These are phyloP conservation scores for Oenanthe javanica DNA, from an alignment of 140 eudicot species.

Conservation along the genomic window DNA sequence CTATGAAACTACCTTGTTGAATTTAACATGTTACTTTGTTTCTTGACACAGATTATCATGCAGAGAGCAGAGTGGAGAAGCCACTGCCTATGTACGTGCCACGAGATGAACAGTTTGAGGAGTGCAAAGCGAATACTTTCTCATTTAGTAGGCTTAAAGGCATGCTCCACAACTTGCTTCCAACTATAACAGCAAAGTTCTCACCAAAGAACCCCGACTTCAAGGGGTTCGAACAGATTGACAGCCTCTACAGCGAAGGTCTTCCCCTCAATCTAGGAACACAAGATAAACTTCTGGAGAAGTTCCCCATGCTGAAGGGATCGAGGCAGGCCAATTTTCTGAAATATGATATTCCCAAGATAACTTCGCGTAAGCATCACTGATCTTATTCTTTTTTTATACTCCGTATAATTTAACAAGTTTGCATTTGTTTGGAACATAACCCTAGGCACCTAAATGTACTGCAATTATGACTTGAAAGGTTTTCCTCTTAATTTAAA, in stretches of 20 bases:
- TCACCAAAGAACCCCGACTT: slow-evolving; percentile 16
- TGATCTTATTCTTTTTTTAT: background rate
- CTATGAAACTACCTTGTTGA: background rate
- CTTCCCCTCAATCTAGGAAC: slow-evolving; percentile 64
- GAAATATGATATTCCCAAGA: slow-evolving; percentile 77
- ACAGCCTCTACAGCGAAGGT: slow-evolving; percentile 40
- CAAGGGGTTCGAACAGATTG: slow-evolving; percentile 18
- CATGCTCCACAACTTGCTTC: slow-evolving; percentile 31
- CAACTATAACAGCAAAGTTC: slow-evolving; percentile 21
- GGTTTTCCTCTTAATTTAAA: background rate
- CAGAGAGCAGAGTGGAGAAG: slow-evolving; percentile 61
- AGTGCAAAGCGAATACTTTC: slow-evolving; percentile 24
- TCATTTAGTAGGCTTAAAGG: slow-evolving; percentile 21
- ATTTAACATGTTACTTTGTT: background rate
- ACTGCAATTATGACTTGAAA: background rate
- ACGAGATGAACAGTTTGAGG: slow-evolving; percentile 74
- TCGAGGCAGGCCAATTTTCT: slow-evolving; percentile 65
- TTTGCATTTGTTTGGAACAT: background rate
- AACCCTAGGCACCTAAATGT: background rate
- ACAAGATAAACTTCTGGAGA: slow-evolving; percentile 70
- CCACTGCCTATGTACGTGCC: slow-evolving; percentile 75
- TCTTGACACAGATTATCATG: slow-evolving; percentile 23
- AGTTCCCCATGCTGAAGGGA: slow-evolving; percentile 55
- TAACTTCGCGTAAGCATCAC: slow-evolving; percentile 63
- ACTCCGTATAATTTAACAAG: background rate